Evolutionary conservation across 768 basidiomycete genomes (phyloP).

Genomic region (Boletus bicolor): DNA sequence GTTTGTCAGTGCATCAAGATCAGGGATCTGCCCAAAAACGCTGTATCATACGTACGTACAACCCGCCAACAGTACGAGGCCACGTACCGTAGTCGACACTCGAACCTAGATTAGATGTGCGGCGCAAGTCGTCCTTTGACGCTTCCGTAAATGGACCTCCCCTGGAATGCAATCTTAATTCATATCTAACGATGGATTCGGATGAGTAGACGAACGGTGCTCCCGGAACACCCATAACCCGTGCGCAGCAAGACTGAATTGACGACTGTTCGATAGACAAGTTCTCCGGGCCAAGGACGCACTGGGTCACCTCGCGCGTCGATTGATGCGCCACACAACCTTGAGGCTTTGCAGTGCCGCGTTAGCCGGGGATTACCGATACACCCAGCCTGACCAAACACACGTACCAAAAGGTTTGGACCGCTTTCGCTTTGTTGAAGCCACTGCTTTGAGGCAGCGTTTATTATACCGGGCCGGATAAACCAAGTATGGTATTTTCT

Average conservation of each 20-base stretch:
- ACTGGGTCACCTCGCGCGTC: background rate
- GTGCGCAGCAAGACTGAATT: background rate
- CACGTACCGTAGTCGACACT: background rate
- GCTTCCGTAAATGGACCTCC: background rate
- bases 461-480: background rate
- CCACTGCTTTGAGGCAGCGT: background rate
- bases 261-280: background rate
- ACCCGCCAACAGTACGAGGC: background rate
- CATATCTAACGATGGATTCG: background rate
- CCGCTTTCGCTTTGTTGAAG: too few species aligned
- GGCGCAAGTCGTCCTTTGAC: background rate
- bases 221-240: background rate
- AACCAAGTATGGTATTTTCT: constrained; percentile 1
- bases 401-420: background rate
- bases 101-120: constrained; percentile 2
- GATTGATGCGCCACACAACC: background rate
- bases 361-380: constrained; percentile 12
- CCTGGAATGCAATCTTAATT: background rate
- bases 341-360: background rate
- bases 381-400: background rate
- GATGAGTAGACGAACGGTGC: background rate
- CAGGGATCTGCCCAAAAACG: background rate
- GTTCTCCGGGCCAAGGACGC: background rate
- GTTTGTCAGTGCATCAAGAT: background rate
- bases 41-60: background rate